phyloP scores from a whole-genome alignment of 2,329 filamentous ascomycete species.

The Domatiomyces catenatus region DNA sequence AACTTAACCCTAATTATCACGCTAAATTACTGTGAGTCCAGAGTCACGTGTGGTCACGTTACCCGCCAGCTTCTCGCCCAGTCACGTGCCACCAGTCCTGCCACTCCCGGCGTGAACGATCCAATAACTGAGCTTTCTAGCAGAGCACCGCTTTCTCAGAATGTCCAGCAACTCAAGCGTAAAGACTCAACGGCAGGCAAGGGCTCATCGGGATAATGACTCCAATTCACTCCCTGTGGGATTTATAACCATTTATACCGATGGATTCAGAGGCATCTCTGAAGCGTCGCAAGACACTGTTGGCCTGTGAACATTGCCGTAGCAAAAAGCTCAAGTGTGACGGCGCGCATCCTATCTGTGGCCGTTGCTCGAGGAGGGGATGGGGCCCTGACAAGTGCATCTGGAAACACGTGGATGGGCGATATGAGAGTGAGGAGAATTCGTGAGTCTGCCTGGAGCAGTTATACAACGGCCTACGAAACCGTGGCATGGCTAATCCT shows the following conservation, averaged over 20 bases:
- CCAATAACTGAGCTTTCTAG: background rate
- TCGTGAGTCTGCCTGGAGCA: background rate
- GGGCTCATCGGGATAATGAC: background rate
- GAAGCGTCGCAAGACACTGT: slow-evolving; percentile 12
- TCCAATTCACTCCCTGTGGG: background rate
- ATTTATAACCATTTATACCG: background rate
- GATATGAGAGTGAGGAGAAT: background rate
- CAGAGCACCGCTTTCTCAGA: background rate
- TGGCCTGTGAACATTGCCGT: slow-evolving; percentile 16
- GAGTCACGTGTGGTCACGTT: too few relatives aligned
- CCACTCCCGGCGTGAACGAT: too few relatives aligned
- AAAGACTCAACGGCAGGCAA: background rate
- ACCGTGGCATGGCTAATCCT: background rate
- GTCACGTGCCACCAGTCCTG: too few relatives aligned
- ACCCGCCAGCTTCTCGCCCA: too few relatives aligned
- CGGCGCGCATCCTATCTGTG: slow-evolving; percentile 11
- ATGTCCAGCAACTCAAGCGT: background rate
- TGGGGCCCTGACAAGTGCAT: slow-evolving; percentile 3
- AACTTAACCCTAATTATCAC: too few relatives aligned
- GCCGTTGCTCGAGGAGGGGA: slow-evolving; percentile 2
- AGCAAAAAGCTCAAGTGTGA: slow-evolving; percentile 17
- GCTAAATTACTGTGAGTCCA: too few relatives aligned
- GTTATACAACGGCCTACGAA: background rate
- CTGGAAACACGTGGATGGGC: slow-evolving; percentile 2
- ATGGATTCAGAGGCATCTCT: background rate